Evolutionary conservation across 1,139 yeast species (phyloP).

Genomic region (Scheffersomyces cryptocercus): DNA sequence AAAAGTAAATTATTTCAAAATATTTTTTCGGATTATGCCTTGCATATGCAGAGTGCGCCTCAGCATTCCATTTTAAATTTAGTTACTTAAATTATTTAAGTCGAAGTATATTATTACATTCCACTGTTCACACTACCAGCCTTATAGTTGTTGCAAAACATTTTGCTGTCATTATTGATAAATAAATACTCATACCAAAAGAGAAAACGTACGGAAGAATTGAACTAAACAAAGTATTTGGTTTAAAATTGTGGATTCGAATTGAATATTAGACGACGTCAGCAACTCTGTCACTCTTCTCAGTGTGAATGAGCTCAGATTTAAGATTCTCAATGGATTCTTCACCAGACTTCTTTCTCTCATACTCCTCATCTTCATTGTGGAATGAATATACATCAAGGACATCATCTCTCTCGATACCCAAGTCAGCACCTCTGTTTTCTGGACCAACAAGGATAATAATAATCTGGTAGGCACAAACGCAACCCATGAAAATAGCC

Average conservation of each 20-base stretch:
- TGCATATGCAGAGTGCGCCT: no score
- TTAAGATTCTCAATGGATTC: slow-evolving; percentile 5
- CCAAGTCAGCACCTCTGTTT: slow-evolving; percentile 43
- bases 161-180: no score
- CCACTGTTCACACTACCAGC: no score
- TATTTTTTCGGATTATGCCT: no score
- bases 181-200: no score
- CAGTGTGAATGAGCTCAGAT: not conserved
- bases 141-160: no score
- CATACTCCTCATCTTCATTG: slow-evolving; percentile 4
- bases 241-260: not conserved
- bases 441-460: slow-evolving; percentile 75
- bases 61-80: no score
- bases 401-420: slow-evolving; percentile 16
- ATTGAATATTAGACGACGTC: slow-evolving; percentile 1
- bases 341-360: slow-evolving; percentile 9
- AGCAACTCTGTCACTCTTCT: not conserved
- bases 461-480: slow-evolving; percentile 61
- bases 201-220: no score
- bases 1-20: no score
- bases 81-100: no score
- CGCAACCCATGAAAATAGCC: slow-evolving; percentile 84
- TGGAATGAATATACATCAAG: slow-evolving; percentile 10
- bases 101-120: no score
- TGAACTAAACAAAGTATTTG: not conserved